phyloP scores from a whole-genome alignment of 1,139 yeast genomes.

The Lodderomyces orthopsilosis region DNA sequence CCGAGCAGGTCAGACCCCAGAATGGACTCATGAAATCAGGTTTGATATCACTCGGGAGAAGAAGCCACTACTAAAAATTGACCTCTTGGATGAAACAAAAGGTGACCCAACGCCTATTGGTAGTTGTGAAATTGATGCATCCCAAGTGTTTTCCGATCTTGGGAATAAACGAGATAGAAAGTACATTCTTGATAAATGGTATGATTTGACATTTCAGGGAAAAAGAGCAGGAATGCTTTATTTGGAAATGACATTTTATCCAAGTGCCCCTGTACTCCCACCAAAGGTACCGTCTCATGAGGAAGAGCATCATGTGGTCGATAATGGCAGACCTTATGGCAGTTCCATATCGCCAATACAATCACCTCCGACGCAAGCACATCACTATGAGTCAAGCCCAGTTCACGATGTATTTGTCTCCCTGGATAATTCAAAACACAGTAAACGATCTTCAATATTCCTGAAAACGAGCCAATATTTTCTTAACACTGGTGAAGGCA shows the following conservation, averaged over 20 bases:
- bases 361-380: constrained; percentile 15
- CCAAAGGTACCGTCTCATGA: constrained; percentile 28
- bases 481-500: neutral
- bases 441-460: constrained; percentile 14
- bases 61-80: constrained; percentile 61
- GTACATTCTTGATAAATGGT: constrained; percentile 75
- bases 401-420: constrained; percentile 30
- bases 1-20: constrained; percentile 90
- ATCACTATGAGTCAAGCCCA: constrained; percentile 12
- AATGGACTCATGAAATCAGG: constrained; percentile 77
- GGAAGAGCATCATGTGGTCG: constrained; percentile 1
- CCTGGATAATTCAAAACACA: constrained; percentile 15
- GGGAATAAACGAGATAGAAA: constrained; percentile 65
- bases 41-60: constrained; percentile 64
- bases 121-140: constrained; percentile 72
- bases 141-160: constrained; percentile 53
- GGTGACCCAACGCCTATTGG: constrained; percentile 86
- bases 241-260: constrained; percentile 89
- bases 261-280: constrained; percentile 52
- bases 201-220: constrained; percentile 63
- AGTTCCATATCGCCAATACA: neutral
- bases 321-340: neutral
- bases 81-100: constrained; percentile 84
- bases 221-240: constrained; percentile 85
- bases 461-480: constrained; percentile 15